phyloP scores from a whole-genome alignment of 2,329 filamentous ascomycete species.

The Aspergillus costaricaensis region DNA sequence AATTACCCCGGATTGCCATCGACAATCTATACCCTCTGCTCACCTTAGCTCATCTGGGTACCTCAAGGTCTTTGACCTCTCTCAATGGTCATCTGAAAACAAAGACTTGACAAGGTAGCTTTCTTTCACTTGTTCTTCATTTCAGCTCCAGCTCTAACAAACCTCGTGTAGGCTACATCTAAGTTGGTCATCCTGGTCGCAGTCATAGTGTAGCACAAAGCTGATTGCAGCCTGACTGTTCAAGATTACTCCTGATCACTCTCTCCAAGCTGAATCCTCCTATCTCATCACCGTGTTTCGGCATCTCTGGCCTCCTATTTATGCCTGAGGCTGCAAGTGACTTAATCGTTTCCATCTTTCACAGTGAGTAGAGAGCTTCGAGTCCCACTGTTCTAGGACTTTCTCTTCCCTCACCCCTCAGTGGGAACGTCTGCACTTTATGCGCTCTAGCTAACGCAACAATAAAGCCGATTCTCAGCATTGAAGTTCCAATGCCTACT shows the following conservation, averaged over 20 bases:
- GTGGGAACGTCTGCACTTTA: neutral
- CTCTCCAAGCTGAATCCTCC: neutral
- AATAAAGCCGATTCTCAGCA: neutral
- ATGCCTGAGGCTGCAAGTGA: neutral
- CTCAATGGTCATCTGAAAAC: neutral
- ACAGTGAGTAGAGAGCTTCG: neutral
- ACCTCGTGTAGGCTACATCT: neutral
- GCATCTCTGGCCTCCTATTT: neutral
- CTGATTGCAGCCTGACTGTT: neutral
- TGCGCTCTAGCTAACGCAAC: neutral
- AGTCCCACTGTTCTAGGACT: neutral
- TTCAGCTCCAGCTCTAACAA: neutral
- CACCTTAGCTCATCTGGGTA: neutral
- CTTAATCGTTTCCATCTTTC: neutral
- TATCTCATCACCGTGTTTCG: neutral
- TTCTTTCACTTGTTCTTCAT: neutral
- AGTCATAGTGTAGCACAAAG: neutral
- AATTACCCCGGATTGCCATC: neutral
- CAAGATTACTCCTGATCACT: neutral
- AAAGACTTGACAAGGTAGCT: neutral
- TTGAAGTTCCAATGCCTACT: slow-evolving; percentile 25
- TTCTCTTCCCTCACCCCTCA: neutral
- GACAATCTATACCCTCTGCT: neutral
- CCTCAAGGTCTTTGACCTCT: neutral
- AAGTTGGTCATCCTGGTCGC: neutral